Evolutionary conservation across 768 basidiomycete genomes (phyloP).

Genomic region (Mycena leptocephala): DNA sequence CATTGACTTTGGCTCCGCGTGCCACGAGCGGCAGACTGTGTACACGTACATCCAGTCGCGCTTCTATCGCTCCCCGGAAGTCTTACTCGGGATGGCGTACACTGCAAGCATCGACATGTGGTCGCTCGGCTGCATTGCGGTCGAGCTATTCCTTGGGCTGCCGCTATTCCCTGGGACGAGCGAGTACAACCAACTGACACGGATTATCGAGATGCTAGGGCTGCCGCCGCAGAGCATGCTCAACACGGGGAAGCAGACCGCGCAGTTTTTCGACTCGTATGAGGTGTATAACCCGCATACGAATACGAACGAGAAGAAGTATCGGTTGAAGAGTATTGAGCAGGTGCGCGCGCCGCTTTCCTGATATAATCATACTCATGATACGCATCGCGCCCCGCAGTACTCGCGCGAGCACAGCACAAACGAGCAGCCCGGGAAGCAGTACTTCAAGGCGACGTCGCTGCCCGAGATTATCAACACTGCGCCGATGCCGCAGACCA

Average conservation of each 20-base stretch:
- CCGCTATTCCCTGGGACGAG: slow-evolving; percentile 99
- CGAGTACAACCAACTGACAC: slow-evolving; percentile 98
- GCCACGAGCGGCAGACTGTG: slow-evolving; percentile 99
- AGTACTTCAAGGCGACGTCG: slow-evolving; percentile 96
- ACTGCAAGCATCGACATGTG: slow-evolving; percentile 99
- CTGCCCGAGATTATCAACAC: slow-evolving; percentile 97
- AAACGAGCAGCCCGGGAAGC: slow-evolving; percentile 98
- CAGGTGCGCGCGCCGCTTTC: slow-evolving; percentile 46
- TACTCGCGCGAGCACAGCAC: slow-evolving; percentile 96
- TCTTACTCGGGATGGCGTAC: slow-evolving; percentile 94
- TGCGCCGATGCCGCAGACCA: slow-evolving; percentile 92
- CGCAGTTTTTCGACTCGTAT: slow-evolving; percentile 91
- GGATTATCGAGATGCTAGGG: slow-evolving; percentile 98
- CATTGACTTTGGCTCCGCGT: slow-evolving; percentile 99
- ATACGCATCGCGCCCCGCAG: slow-evolving; percentile 52
- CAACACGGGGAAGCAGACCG: slow-evolving; percentile 95
- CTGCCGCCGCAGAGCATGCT: slow-evolving; percentile 94
- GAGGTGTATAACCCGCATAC: slow-evolving; percentile 75
- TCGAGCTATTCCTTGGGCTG: slow-evolving; percentile 96
- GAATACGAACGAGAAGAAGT: slow-evolving; percentile 86
- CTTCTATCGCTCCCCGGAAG: slow-evolving; percentile 98
- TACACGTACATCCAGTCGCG: slow-evolving; percentile 99
- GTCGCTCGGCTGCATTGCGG: slow-evolving; percentile 98
- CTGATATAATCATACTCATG: neutral
- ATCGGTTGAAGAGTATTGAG: slow-evolving; percentile 90